These are phyloP conservation scores for Lachancea sp. DNA, from an alignment of 805 yeast species.

Conservation along the genomic window DNA sequence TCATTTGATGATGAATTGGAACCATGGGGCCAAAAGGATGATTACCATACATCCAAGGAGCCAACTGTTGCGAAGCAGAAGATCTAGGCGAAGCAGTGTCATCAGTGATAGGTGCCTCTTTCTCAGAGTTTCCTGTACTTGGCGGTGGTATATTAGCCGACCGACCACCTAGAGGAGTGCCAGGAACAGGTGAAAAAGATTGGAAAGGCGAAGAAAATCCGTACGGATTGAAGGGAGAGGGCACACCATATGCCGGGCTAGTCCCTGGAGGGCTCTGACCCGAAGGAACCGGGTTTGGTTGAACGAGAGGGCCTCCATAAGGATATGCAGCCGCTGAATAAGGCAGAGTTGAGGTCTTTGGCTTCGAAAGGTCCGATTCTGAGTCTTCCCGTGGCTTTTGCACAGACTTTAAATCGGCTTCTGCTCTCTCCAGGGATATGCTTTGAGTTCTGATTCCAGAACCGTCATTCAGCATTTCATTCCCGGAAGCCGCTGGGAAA, in stretches of 20 bases:
- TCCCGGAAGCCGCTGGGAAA: slow-evolving; percentile 27
- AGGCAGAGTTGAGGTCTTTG: slow-evolving; percentile 11
- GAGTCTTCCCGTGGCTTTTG: slow-evolving; percentile 4
- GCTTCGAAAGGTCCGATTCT: background rate
- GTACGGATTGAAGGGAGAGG: slow-evolving; percentile 31
- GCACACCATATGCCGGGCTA: slow-evolving; percentile 22
- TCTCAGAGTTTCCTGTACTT: background rate
- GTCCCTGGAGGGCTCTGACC: slow-evolving; percentile 23
- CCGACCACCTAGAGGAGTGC: slow-evolving; percentile 15
- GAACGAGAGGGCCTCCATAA: slow-evolving; percentile 30
- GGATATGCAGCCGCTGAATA: slow-evolving; percentile 31
- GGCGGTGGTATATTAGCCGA: slow-evolving; percentile 1
- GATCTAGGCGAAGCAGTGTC: slow-evolving; percentile 1
- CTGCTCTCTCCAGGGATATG: slow-evolving; percentile 24
- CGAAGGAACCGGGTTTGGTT: slow-evolving; percentile 26
- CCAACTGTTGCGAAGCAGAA: slow-evolving; percentile 17
- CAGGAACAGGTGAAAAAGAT: slow-evolving; percentile 29
- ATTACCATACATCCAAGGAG: slow-evolving; percentile 32
- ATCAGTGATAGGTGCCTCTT: background rate
- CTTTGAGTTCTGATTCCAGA: slow-evolving; percentile 25
- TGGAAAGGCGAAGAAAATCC: slow-evolving; percentile 32
- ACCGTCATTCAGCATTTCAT: slow-evolving; percentile 13
- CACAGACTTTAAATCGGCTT: slow-evolving; percentile 3
- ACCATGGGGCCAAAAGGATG: slow-evolving; percentile 29
- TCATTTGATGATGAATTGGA: slow-evolving; percentile 21